phyloP scores from a whole-genome alignment of 1,284 basidiomycete genomes.

The Fomitopsis pinicola region DNA sequence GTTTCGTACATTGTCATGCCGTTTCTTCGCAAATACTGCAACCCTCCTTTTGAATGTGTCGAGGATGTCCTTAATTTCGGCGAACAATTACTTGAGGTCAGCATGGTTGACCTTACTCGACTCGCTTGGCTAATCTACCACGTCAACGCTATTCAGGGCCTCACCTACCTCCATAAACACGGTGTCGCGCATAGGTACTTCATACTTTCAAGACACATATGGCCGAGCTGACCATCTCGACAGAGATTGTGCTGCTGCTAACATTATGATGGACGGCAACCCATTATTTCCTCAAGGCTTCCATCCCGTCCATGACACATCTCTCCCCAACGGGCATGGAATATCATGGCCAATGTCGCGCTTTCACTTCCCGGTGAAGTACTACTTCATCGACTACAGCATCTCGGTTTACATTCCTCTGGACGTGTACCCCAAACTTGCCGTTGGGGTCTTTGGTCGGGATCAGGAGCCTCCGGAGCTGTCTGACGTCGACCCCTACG shows the following conservation, averaged over 20 bases:
- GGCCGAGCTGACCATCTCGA: neutral
- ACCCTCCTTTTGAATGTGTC: conserved; percentile 18
- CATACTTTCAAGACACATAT: neutral
- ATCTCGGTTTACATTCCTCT: conserved; percentile 14
- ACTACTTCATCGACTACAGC: conserved; percentile 24
- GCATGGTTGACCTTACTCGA: conserved; percentile 3
- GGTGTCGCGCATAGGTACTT: conserved; percentile 21
- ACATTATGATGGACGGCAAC: conserved; percentile 25
- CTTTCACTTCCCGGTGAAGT: conserved; percentile 9
- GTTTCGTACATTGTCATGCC: conserved; percentile 24
- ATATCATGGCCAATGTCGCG: conserved; percentile 7
- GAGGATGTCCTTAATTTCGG: conserved; percentile 27
- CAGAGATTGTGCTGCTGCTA: conserved; percentile 20
- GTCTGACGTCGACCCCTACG: conserved; percentile 21
- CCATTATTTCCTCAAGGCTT: conserved; percentile 22
- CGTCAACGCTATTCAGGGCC: conserved; percentile 12
- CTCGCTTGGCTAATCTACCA: neutral
- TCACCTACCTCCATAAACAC: conserved; percentile 22
- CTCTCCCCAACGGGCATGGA: conserved; percentile 6
- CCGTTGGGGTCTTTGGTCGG: conserved; percentile 12
- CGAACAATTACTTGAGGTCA: conserved; percentile 26
- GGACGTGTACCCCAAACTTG: conserved; percentile 6
- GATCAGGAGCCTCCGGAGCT: conserved; percentile 26
- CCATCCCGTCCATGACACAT: conserved; percentile 13
- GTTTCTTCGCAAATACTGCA: conserved; percentile 15